These are phyloP conservation scores for Leccinellum luteum DNA, from an alignment of 768 basidiomycete genomes.

Conservation along the genomic window DNA sequence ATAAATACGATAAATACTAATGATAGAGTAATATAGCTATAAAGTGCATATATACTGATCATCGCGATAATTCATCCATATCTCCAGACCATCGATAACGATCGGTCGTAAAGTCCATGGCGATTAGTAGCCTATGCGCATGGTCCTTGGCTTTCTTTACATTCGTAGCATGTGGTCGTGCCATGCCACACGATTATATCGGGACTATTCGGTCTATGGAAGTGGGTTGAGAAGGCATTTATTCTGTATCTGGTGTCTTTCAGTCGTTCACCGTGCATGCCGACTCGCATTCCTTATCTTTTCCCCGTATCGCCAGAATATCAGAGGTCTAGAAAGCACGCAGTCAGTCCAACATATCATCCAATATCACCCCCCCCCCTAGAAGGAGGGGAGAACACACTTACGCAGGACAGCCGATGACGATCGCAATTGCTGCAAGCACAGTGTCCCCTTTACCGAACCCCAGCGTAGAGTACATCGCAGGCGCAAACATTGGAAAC, in stretches of 20 bases:
- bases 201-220: not conserved
- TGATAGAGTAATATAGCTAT: not conserved
- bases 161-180: not conserved
- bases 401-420: constrained; percentile 55
- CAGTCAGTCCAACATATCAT: constrained; percentile 28
- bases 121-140: too few relatives aligned
- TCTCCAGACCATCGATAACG: not conserved
- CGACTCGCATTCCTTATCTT: constrained; percentile 50
- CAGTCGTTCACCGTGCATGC: constrained; percentile 28
- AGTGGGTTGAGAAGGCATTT: not conserved
- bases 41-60: not conserved
- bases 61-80: not conserved
- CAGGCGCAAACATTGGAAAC: constrained; percentile 75
- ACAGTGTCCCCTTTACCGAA: constrained; percentile 70
- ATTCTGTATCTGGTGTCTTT: not conserved
- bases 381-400: constrained; percentile 1
- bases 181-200: not conserved
- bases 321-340: constrained; percentile 35
- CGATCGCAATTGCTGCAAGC: constrained; percentile 56
- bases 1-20: not conserved
- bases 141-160: not conserved
- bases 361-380: not conserved
- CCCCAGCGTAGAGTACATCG: constrained; percentile 63
- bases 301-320: constrained; percentile 47
- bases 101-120: not conserved